Evolutionary conservation across 169 alveolate species (phyloP), one percentile per base, ranked within the genome.

Genomic region (Babesia caballi): DNA sequence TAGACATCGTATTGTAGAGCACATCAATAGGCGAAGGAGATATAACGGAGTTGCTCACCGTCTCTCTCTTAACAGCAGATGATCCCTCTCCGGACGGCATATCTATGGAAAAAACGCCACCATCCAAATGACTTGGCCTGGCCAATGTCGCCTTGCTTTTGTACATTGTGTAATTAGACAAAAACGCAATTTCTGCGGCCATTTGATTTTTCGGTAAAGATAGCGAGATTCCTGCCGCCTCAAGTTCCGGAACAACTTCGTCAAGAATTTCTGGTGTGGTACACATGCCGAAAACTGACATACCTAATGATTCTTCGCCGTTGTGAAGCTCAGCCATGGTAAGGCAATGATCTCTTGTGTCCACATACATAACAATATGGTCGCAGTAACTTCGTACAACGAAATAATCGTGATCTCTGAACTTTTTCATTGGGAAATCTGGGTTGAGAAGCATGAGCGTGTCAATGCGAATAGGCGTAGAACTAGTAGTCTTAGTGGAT

Each of bases 351-450:
- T 91, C 95, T 35, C 92, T 71, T 38, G 91, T 91, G 57, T 91
- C 94, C 41, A 84, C 95, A 72, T 91, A 91, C 94, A 91, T 90
- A 12, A 91, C 93, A 42, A 91, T 91, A 58, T 88, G 91, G 68
- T 91, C 90, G 49, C 95, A 91, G 71, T 91, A 89, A 49, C 91
- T 83, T 33, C 95, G 83, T 49, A 91, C 71, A 36, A 88, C 53
- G 66, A 91, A 91, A 69, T 85, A 91, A 33, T 89, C 95, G 33
- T 84, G 76, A 50, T 84, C 91, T 41, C 86, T 71, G 66, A 91
- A 91, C 68, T 69, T 82, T 47, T 90, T 91, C 82, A 91, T 68
- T 8, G 91, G 82, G 59, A 73, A 90, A 47, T 91, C 95, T 33
- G 95, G 95, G 66, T 90, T 91, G 44, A 91, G 60, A 25, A 91